Conservation (phyloP, 257 asterid genomes). For the Fraxinus excelsior region DNA sequence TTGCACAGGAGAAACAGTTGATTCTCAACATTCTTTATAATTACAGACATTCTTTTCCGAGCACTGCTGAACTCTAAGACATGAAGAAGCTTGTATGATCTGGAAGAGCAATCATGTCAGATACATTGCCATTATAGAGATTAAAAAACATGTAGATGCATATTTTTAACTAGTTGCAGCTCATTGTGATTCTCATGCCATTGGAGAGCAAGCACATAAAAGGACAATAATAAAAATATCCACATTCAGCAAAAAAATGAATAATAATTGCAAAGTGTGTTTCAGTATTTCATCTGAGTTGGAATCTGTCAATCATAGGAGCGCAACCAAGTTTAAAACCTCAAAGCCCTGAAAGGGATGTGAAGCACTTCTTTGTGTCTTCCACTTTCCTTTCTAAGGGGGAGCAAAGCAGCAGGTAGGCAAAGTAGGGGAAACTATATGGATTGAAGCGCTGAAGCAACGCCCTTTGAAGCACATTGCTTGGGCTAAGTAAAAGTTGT, state of each 20-base stretch:
- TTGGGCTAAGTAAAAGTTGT: too few species aligned
- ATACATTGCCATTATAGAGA: background rate
- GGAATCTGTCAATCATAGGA: too few species aligned
- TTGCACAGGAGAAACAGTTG: conserved; percentile 83
- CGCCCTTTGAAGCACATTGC: too few species aligned
- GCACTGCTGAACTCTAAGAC: conserved; percentile 92
- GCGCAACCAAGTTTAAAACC: too few species aligned
- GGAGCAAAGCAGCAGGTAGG: too few species aligned
- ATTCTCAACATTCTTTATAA: conserved; percentile 62
- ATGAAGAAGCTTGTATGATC: conserved; percentile 78
- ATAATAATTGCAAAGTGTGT: background rate
- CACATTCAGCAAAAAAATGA: background rate
- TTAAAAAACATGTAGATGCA: background rate
- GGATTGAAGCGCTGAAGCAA: too few species aligned
- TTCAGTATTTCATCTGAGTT: background rate
- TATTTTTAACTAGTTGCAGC: background rate
- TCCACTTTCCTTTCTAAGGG: too few species aligned
- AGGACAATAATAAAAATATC: background rate
- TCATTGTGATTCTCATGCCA: background rate
- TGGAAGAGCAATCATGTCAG: conserved; percentile 33
- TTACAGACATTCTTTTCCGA: conserved; percentile 94
- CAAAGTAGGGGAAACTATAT: too few species aligned
- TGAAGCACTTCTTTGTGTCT: too few species aligned
- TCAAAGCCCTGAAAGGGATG: too few species aligned
- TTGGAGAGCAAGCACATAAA: background rate